These are phyloP conservation scores for Podosphaera aphanis DNA, from an alignment of 2,329 filamentous ascomycete species.

Conservation along the genomic window DNA sequence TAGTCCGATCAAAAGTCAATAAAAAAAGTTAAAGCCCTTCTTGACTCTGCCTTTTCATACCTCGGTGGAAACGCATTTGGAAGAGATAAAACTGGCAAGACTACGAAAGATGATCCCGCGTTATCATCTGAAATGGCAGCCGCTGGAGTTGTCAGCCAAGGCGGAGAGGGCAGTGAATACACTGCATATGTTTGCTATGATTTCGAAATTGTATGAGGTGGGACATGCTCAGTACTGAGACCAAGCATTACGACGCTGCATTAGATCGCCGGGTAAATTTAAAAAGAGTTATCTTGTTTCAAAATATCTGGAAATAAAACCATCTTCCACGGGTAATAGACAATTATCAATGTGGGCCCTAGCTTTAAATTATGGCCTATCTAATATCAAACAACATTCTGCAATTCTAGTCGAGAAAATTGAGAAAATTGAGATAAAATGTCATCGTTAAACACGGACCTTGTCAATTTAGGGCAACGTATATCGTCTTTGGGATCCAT, in stretches of 20 bases:
- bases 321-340: too few relatives aligned
- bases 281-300: too few relatives aligned
- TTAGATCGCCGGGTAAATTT: not conserved
- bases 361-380: too few relatives aligned
- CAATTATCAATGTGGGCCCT: too few relatives aligned
- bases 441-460: too few relatives aligned
- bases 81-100: conserved; percentile 76
- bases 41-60: conserved; percentile 75
- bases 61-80: conserved; percentile 86
- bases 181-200: conserved; percentile 95
- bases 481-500: too few relatives aligned
- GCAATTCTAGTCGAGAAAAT: too few relatives aligned
- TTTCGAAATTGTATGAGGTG: conserved; percentile 42
- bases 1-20: conserved; percentile 64
- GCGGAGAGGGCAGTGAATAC: conserved; percentile 60
- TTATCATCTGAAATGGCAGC: conserved; percentile 66
- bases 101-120: conserved; percentile 69
- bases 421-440: too few relatives aligned
- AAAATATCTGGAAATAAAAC: too few relatives aligned
- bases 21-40: conserved; percentile 53
- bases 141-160: conserved; percentile 35
- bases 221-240: not conserved
- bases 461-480: too few relatives aligned
- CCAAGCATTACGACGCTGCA: not conserved
- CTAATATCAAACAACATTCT: too few relatives aligned